Evolutionary conservation across 1,284 basidiomycete genomes (phyloP).

Genomic region (Microbotryum silenes-acaulis): DNA sequence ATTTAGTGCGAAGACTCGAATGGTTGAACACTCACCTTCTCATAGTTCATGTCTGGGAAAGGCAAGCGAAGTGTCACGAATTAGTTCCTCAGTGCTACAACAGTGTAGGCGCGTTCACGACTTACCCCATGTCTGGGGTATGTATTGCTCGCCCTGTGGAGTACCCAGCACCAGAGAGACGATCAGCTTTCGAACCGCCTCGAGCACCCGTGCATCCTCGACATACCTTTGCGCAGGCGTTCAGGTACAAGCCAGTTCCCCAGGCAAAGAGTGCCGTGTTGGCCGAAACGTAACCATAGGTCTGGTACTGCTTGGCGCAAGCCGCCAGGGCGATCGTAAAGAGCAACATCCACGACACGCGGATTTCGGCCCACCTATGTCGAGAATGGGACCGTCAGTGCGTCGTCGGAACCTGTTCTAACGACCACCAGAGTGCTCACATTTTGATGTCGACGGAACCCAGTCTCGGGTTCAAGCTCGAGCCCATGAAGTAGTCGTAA

Average conservation of each 20-base stretch:
- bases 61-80: not conserved
- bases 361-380: constrained; percentile 65
- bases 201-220: too few species aligned
- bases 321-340: constrained; percentile 90
- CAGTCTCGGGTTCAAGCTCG: constrained; percentile 84
- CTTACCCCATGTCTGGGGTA: constrained; percentile 88
- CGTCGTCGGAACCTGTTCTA: not conserved
- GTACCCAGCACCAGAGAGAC: too few species aligned
- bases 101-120: not conserved
- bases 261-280: constrained; percentile 97
- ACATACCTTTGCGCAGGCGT: constrained; percentile 59
- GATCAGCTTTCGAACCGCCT: not conserved
- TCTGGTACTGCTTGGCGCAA: constrained; percentile 90
- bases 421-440: constrained; percentile 49
- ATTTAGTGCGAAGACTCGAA: not conserved
- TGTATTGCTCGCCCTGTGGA: constrained; percentile 60
- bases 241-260: constrained; percentile 92
- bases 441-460: constrained; percentile 95
- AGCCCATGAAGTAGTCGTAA: constrained; percentile 92
- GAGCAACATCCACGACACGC: constrained; percentile 93
- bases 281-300: constrained; percentile 82
- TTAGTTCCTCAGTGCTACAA: too few species aligned
- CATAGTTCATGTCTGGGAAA: constrained; percentile 71
- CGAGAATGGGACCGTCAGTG: not conserved
- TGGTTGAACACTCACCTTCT: constrained; percentile 51